Conservation (phyloP, 208 protist genomes). For the Trypanosoma rangeli region DNA sequence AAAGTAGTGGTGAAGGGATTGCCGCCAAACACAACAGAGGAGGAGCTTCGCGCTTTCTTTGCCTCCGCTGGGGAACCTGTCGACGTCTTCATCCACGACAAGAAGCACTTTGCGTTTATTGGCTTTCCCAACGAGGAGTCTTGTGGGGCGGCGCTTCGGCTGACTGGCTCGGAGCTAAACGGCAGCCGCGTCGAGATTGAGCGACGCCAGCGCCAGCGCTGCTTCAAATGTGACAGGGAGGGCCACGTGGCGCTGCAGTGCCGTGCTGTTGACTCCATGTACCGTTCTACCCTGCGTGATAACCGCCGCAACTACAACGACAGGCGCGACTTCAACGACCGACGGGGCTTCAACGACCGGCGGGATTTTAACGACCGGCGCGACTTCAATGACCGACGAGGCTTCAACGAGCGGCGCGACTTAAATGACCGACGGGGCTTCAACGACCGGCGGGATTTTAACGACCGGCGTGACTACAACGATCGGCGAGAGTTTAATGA, state of each 20-base stretch:
- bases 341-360: conserved; percentile 26
- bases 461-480: conserved; percentile 10
- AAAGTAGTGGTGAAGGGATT: conserved; percentile 55
- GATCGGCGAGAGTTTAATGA: conserved; percentile 3
- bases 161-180: conserved; percentile 44
- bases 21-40: conserved; percentile 26
- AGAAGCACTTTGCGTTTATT: conserved; percentile 49
- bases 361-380: conserved; percentile 18
- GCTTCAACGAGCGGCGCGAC: no score
- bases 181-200: conserved; percentile 46
- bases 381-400: conserved; percentile 10
- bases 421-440: conserved; percentile 12
- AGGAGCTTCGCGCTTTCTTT: conserved; percentile 50
- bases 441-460: conserved; percentile 11
- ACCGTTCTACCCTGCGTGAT: no score
- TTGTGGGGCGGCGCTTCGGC: conserved; percentile 48
- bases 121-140: conserved; percentile 42
- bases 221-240: conserved; percentile 64
- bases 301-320: conserved; percentile 43
- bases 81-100: conserved; percentile 45
- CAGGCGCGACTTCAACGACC: conserved; percentile 10
- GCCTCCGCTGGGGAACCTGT: conserved; percentile 37
- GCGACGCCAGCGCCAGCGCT: conserved; percentile 46
- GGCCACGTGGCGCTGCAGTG: conserved; percentile 68
- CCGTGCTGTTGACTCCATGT: conserved; percentile 23